Base-by-base conservation (phyloP, 1,139 yeast genomes). In the Petasospora fabianii region DNA sequence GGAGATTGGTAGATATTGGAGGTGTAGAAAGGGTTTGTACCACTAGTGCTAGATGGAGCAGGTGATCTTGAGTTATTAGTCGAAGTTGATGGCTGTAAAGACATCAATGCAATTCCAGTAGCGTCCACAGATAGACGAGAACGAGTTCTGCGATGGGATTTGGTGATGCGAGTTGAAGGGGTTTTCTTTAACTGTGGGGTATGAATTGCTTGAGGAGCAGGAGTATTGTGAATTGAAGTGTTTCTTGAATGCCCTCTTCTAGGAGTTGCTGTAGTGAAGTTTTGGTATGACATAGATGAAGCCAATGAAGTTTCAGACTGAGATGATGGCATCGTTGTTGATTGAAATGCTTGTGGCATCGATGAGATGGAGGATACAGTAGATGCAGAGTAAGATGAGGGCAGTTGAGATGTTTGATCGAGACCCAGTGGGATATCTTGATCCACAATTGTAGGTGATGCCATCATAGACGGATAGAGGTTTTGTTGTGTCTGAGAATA, bases 1-100 rank as follows among this genome's bases (percentile, higher is more conserved):
- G 77, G 75, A 6, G 73, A 65, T 28, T 66, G 53, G 45, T 66
- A 66, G 5, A 68, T 55, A 1, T 68, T 59, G 2, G 75, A 72
- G 2, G 73, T 69, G 47, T 67, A 69, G 48, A 72, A 71, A 15
- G 77, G 77, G 46, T 72, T 71, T 26, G 64, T 55, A 16, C 60
- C 61, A 27, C 42, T 31, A 20, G 16, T 19, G n/a, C n/a, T n/a
- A 18, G 18, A 22, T n/a, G 13, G 24, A n/a, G 44, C 44, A 4
- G 55, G 55, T 2, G 56, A 52, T 37, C 43, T 51, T 16, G 30
- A 7, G 44, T 30, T 20, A 11, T n/a, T 11, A 22, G 26, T 13
- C n/a, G 32, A 30, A 5, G 12, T 13, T 11, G 22, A 48, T 40
- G 26, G 58, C 49, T n/a, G 61, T 42, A 20, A 55, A 52, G 19